Percentiles rank a stretch among this genome's conserved stretches.
These are phyloP conservation scores for Dentipellis sp. DNA, from an alignment of 768 basidiomycete species.

Conservation along the genomic window DNA sequence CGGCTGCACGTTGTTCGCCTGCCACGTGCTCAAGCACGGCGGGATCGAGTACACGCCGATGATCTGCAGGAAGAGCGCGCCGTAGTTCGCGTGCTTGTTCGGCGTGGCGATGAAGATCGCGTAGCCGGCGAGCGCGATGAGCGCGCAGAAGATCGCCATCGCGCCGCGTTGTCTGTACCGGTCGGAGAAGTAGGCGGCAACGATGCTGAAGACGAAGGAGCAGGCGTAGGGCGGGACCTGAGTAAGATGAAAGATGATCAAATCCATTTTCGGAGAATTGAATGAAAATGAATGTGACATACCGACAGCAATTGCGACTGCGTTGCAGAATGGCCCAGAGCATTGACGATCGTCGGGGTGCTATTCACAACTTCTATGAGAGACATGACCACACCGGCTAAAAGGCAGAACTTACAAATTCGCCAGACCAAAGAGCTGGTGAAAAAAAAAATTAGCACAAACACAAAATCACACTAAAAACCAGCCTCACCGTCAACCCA, in stretches of 20 bases:
- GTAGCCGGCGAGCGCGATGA: constrained; percentile 11
- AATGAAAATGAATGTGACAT: neutral
- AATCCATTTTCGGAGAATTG: neutral
- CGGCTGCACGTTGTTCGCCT: constrained; percentile 23
- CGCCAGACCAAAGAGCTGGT: constrained; percentile 17
- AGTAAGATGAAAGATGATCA: neutral
- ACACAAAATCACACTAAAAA: neutral
- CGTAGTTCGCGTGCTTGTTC: constrained; percentile 16
- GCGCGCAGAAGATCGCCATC: constrained; percentile 6
- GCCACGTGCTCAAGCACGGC: constrained; percentile 19
- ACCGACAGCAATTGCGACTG: constrained; percentile 22
- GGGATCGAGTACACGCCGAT: constrained; percentile 20
- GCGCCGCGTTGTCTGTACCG: constrained; percentile 10
- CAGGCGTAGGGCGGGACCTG: constrained; percentile 24
- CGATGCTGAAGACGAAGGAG: constrained; percentile 16
- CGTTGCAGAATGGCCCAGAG: constrained; percentile 20
- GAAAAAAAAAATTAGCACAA: neutral
- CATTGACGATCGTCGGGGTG: constrained; percentile 19
- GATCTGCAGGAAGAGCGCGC: constrained; percentile 22
- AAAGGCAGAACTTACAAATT: constrained; percentile 14
- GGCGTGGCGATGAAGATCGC: constrained; percentile 12
- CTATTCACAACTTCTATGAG: constrained; percentile 7
- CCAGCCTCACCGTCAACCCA: constrained; percentile 36
- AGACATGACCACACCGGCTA: too few species aligned
- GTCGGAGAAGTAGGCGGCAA: constrained; percentile 11